Evolutionary conservation across 345 rosid genomes (phyloP).

Genomic region (Salix suchowensis): DNA sequence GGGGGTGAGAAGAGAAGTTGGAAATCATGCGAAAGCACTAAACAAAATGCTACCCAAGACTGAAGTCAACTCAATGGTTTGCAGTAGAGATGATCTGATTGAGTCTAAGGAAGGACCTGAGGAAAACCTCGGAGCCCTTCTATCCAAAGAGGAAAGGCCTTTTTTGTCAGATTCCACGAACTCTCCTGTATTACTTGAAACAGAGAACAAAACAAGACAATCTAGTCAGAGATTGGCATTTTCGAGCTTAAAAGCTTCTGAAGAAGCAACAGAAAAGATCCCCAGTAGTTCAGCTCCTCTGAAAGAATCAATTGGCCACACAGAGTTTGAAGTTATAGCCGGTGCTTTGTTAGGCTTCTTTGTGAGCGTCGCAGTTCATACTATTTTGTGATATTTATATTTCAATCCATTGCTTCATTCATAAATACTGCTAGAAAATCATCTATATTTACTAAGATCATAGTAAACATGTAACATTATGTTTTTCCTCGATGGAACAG

Average conservation of each 20-base stretch:
- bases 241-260: constrained; percentile 7
- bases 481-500: no score
- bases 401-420: neutral
- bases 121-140: constrained; percentile 2
- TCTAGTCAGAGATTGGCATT: neutral
- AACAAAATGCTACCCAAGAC: constrained; percentile 37
- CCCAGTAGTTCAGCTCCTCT: constrained; percentile 13
- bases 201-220: constrained; percentile 4
- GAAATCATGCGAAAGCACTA: constrained; percentile 63
- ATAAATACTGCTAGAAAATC: neutral
- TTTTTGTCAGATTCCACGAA: constrained; percentile 10
- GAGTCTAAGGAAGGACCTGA: constrained; percentile 11
- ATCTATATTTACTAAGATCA: neutral
- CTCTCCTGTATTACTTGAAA: constrained; percentile 13
- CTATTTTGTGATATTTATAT: constrained; percentile 8
- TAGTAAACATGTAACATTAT: neutral
- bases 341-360: constrained; percentile 72
- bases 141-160: constrained; percentile 20
- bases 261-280: constrained; percentile 18
- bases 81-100: constrained; percentile 16
- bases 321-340: constrained; percentile 76
- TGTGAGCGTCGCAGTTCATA: constrained; percentile 47
- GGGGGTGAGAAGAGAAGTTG: constrained; percentile 98
- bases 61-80: constrained; percentile 4
- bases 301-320: constrained; percentile 85